phyloP scores from a whole-genome alignment of 306 rosid genomes.

The Oxytropis ochrocephala region DNA sequence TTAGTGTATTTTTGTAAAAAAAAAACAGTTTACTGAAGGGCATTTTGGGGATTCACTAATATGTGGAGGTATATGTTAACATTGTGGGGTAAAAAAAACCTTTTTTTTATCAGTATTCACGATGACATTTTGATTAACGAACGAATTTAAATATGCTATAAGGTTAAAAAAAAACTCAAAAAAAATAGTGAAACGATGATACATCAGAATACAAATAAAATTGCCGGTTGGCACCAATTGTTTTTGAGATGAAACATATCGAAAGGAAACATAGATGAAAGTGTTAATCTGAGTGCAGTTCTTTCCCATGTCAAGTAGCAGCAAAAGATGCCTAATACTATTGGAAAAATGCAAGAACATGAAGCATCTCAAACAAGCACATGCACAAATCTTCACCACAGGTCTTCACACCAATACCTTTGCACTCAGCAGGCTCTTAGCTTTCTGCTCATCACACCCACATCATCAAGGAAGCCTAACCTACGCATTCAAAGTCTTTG shows the following conservation, averaged over 20 bases:
- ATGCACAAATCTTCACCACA: slow-evolving; percentile 48
- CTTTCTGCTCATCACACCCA: slow-evolving; percentile 56
- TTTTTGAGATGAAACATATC: not conserved
- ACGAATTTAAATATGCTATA: too few species aligned
- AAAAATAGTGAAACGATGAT: too few species aligned
- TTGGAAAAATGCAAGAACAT: slow-evolving; percentile 59
- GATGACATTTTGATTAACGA: too few species aligned
- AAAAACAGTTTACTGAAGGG: too few species aligned
- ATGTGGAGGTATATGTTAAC: too few species aligned
- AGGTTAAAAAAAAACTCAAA: too few species aligned
- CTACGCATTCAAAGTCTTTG: slow-evolving; percentile 50
- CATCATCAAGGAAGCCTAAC: slow-evolving; percentile 29
- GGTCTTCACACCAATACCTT: slow-evolving; percentile 45
- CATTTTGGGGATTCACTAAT: too few species aligned
- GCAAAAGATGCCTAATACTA: slow-evolving; percentile 44
- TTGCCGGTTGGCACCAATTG: too few species aligned
- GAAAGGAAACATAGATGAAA: not conserved
- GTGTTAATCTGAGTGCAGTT: not conserved
- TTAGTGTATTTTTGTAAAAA: too few species aligned
- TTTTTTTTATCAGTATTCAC: too few species aligned
- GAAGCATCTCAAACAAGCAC: slow-evolving; percentile 64
- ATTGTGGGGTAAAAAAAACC: too few species aligned
- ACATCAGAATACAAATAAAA: too few species aligned
- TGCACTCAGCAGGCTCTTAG: slow-evolving; percentile 58
- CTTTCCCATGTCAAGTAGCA: slow-evolving; percentile 36